A percentile compares a stretch with the other conserved stretches of the same genome.
These are phyloP conservation scores for Leccinum longicurvipes DNA, from an alignment of 768 basidiomycete genomes.

Conservation along the genomic window DNA sequence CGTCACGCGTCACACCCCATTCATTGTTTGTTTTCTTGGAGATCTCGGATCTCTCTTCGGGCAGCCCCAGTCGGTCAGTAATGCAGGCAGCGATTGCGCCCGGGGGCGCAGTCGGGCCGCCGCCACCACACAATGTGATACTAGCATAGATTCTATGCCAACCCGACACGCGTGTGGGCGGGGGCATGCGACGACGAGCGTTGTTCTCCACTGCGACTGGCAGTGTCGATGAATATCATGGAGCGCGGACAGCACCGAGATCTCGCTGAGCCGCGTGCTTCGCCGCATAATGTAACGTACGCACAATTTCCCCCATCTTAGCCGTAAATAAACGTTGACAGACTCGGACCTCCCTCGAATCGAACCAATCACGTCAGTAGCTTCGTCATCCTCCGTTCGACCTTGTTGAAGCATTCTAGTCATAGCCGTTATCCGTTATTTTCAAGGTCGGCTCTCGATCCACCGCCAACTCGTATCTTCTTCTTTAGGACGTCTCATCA, in stretches of 20 bases:
- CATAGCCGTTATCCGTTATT: slow-evolving; percentile 14
- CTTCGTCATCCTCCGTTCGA: slow-evolving; percentile 15
- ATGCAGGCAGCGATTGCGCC: not conserved
- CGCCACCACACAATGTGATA: not conserved
- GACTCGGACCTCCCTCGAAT: slow-evolving; percentile 12
- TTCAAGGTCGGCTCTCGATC: slow-evolving; percentile 14
- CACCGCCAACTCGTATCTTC: slow-evolving; percentile 7
- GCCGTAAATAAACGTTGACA: slow-evolving; percentile 31
- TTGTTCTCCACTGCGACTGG: not conserved
- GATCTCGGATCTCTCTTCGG: slow-evolving; percentile 17
- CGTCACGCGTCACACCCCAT: slow-evolving; percentile 21
- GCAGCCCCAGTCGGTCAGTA: not conserved
- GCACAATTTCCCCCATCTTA: slow-evolving; percentile 15
- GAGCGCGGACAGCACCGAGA: slow-evolving; percentile 6
- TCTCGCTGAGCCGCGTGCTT: slow-evolving; percentile 9
- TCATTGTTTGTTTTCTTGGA: slow-evolving; percentile 1
- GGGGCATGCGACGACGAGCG: not conserved
- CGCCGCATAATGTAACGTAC: slow-evolving; percentile 23
- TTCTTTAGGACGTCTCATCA: slow-evolving; percentile 15
- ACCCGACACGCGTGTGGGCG: not conserved
- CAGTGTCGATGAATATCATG: not conserved
- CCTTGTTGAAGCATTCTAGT: slow-evolving; percentile 13
- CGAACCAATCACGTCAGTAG: slow-evolving; percentile 28
- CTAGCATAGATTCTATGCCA: slow-evolving; percentile 9
- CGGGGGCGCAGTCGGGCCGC: not conserved